Evolutionary conservation across 1,284 basidiomycete species (phyloP).

Genomic region (Phylloporus gajari): DNA sequence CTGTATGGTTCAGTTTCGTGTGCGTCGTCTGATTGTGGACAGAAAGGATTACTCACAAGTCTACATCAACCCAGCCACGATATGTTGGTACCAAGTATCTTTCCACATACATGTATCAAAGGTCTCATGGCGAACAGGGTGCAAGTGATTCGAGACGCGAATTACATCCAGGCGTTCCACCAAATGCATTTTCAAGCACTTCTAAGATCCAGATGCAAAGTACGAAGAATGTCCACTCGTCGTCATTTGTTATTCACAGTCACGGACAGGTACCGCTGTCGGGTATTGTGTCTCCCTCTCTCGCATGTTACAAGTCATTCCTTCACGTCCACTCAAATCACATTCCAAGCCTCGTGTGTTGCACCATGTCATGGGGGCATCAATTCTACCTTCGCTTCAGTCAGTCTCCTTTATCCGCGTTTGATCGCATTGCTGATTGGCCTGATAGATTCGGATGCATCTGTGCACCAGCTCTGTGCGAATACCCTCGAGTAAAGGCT

Average conservation of each 20-base stretch:
- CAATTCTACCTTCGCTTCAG: constrained; percentile 61
- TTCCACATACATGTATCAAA: constrained; percentile 71
- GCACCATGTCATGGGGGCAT: constrained; percentile 64
- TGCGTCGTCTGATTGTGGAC: constrained; percentile 48
- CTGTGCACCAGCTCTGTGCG: constrained; percentile 53
- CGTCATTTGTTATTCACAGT: constrained; percentile 21
- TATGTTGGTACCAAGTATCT: constrained; percentile 83
- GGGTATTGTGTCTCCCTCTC: constrained; percentile 81
- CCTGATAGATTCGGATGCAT: constrained; percentile 39
- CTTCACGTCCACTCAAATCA: constrained; percentile 59
- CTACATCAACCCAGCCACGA: constrained; percentile 69
- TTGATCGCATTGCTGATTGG: constrained; percentile 12
- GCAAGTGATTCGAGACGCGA: constrained; percentile 76
- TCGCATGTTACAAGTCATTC: constrained; percentile 82
- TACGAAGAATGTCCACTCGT: constrained; percentile 47
- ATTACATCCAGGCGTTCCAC: constrained; percentile 74
- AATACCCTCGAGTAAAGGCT: constrained; percentile 62
- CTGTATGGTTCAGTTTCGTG: constrained; percentile 81
- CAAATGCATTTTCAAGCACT: constrained; percentile 64
- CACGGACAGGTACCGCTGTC: constrained; percentile 72
- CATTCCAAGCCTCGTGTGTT: constrained; percentile 76
- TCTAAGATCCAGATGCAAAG: constrained; percentile 61
- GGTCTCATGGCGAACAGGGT: constrained; percentile 64
- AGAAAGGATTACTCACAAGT: constrained; percentile 16
- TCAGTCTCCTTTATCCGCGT: constrained; percentile 36